A percentile compares a stretch with the other conserved stretches of the same genome.
phyloP scores from a whole-genome alignment of 441 rosid species.

The Erodium trifolium region DNA sequence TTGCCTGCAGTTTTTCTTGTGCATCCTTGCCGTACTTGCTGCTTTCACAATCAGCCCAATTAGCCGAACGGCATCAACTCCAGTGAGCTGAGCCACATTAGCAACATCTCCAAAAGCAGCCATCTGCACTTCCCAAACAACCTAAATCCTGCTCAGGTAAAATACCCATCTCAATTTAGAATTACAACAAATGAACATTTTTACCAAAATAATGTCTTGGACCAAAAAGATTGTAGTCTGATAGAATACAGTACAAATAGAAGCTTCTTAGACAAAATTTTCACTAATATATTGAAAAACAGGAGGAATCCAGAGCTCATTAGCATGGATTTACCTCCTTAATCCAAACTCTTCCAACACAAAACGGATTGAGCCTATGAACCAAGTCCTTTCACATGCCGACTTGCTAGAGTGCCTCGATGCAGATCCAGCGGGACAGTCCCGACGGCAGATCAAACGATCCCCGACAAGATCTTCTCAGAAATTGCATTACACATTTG shows the following conservation, averaged over 20 bases:
- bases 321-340: neutral
- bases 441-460: neutral
- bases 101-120: conserved; percentile 65
- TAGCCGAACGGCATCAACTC: conserved; percentile 69
- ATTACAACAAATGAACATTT: neutral
- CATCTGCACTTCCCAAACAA: conserved; percentile 34
- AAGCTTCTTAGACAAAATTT: too few relatives aligned
- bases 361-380: neutral
- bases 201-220: too few relatives aligned
- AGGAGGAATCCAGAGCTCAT: neutral
- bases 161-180: neutral
- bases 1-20: conserved; percentile 87
- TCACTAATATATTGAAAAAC: neutral
- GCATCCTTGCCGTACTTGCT: conserved; percentile 79
- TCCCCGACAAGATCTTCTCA: neutral
- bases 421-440: too few relatives aligned
- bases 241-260: neutral
- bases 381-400: neutral
- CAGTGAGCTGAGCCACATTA: conserved; percentile 65
- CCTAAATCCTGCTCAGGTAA: conserved; percentile 16
- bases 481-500: conserved; percentile 11
- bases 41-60: conserved; percentile 82
- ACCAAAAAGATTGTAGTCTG: too few relatives aligned
- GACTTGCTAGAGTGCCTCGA: neutral
- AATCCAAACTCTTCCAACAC: neutral